Evolutionary conservation across 352 stramenopile genomes (phyloP), one percentile per base, ranked within the genome.

Genomic region (Phytophthora pisi): DNA sequence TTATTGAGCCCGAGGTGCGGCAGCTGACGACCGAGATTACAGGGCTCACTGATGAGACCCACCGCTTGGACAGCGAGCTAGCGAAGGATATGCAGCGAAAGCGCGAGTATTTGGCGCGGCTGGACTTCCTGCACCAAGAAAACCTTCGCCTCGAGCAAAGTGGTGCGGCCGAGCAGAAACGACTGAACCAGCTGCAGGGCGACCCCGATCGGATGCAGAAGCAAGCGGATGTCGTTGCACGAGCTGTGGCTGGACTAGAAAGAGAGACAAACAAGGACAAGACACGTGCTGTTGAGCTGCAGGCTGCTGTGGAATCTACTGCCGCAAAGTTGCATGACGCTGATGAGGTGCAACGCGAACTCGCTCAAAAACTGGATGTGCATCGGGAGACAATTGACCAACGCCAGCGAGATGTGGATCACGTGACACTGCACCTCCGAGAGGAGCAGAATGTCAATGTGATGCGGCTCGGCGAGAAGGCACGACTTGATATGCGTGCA

Each of bases 341-440:
- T 9, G 86, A 96, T 5, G 86, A 93, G 58, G 72, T 97, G 9
- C 80, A 90, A 49, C 84, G 82, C 20, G 91, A 95, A 52, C 76
- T 97, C 6, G 59, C 68, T 28, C 89, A 95, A 65, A 97, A 97
- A 58, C 68, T 98, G 10, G 90, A 98, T 18, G 74, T 97, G 5
- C 91, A 97, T 66, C 83, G 91, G 38, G 86, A 96, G 6, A 97
- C 88, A 47, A 93, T 97, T 49, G 90, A 97, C 53, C 87, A 98
- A 66, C 88, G 92, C 0, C 89, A 97, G 62, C 89, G 89, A n/a
- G 92, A 98, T 68, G 86, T 97, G 13, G 90, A 96, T 61, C 83
- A 94, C 60, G 86, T 98, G 30, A 92, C 78, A 13, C 68, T 95
- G 43, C 92, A 96, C 31, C 64, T 98, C 20, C 84, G 86, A 8